Evolutionary conservation across 2,329 filamentous ascomycete species (phyloP), one percentile per base, ranked within the genome.

Genomic region (Nemania bipapillata): DNA sequence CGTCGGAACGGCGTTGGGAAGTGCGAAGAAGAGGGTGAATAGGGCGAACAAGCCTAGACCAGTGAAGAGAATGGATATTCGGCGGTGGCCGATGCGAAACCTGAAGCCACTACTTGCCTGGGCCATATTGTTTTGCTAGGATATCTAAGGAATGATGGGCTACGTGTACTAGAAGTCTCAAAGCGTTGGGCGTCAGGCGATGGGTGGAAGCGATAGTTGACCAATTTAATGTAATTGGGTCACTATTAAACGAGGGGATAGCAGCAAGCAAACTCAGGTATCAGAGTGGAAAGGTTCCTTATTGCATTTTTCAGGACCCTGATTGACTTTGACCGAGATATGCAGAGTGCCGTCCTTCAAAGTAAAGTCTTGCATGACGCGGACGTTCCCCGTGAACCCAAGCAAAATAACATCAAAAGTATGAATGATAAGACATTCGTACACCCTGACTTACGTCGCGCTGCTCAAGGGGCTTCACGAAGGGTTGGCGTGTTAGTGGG

Each of bases 1-100:
- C 1, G 82, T 77, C n/a, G 84, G 83, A 59, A 86, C 81, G 37
- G 81, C 77, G 70, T 80, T 82, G 20, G 85, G 84, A 11, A 89
- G 78, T 15, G 83, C 84, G 70, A 86, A 82, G 70, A 89, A 79
- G 58, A 88, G 81, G 52, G 83, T 83, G 72, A 86, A 81, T 65
- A 89, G 74, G 66, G 85, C 86, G 72, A 89, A 85, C 45, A 88
- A 70, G 67, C 84, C 82, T 53, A 90, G 79, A 63, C 80, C 76
- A 64, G 83, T 79, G 47, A 90, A 80, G 24, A 89, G 79, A 60
- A 86, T 76, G 20, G 84, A 84, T 70, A 89, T 78, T 63, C 85
- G 86, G 54, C 86, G 85, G 24, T 86, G 81, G 52, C 82, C 80
- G 66, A 89, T 78, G 61, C 84, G 84, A 59, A 83, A 81, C 59